A percentile compares a stretch with the other conserved stretches of the same genome.
phyloP scores from a whole-genome alignment of 2,329 filamentous ascomycete species.

The Penicillium brevicompactum region DNA sequence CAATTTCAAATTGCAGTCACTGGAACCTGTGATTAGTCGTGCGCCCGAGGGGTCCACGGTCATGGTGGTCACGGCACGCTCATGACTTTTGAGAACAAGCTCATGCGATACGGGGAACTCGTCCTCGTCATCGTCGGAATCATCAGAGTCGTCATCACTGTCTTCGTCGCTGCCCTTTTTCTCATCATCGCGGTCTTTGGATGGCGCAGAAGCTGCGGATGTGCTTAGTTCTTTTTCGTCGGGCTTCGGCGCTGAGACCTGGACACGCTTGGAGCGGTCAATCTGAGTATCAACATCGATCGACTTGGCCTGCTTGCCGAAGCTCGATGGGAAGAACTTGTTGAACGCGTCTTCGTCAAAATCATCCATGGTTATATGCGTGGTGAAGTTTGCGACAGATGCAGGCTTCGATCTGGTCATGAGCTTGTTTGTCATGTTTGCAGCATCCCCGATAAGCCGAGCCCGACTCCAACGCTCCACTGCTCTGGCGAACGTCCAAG shows the following conservation, averaged over 20 bases:
- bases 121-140: slow-evolving; percentile 70
- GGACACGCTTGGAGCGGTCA: slow-evolving; percentile 69
- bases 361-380: slow-evolving; percentile 37
- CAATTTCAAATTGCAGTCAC: slow-evolving; percentile 87
- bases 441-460: slow-evolving; percentile 4
- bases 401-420: slow-evolving; percentile 13
- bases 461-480: too few relatives aligned
- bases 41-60: slow-evolving; percentile 83
- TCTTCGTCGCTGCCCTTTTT: slow-evolving; percentile 43
- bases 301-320: slow-evolving; percentile 78
- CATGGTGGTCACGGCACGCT: slow-evolving; percentile 79
- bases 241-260: slow-evolving; percentile 40
- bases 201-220: slow-evolving; percentile 25
- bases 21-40: slow-evolving; percentile 84
- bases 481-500: too few relatives aligned
- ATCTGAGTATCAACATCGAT: slow-evolving; percentile 79
- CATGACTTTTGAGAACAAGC: slow-evolving; percentile 88
- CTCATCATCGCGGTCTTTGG: slow-evolving; percentile 30
- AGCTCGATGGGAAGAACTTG: slow-evolving; percentile 74
- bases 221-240: slow-evolving; percentile 28
- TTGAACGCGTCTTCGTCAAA: slow-evolving; percentile 51
- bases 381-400: slow-evolving; percentile 7
- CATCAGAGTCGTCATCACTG: slow-evolving; percentile 50
- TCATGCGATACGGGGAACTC: slow-evolving; percentile 93
- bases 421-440: slow-evolving; percentile 35